A percentile compares a stretch with the other conserved stretches of the same genome.
These are phyloP conservation scores for Tilletia indica DNA, from an alignment of 1,284 basidiomycete genomes.

Conservation along the genomic window DNA sequence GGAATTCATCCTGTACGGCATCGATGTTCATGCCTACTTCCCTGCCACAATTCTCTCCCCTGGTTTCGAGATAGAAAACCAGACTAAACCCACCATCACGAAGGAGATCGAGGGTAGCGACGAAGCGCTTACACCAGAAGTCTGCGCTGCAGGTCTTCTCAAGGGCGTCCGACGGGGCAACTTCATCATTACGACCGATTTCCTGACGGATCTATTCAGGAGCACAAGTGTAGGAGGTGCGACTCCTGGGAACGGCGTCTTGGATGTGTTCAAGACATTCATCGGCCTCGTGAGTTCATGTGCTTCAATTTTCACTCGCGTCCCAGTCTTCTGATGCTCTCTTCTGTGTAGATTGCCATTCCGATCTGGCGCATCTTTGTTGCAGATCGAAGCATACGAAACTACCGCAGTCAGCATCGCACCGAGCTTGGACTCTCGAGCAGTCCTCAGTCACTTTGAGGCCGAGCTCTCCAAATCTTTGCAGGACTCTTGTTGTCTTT, in stretches of 20 bases:
- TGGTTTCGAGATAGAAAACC: conserved; percentile 76
- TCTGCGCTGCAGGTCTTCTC: conserved; percentile 67
- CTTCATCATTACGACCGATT: conserved; percentile 51
- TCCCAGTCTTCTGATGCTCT: neutral
- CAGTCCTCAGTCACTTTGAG: no score
- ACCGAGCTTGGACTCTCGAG: neutral
- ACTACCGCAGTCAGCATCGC: neutral
- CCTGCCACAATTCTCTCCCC: conserved; percentile 81
- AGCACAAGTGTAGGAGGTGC: conserved; percentile 36
- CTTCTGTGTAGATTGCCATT: conserved; percentile 30
- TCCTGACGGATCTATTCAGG: conserved; percentile 45
- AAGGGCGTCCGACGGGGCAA: conserved; percentile 59
- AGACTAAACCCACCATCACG: conserved; percentile 75
- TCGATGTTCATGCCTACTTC: conserved; percentile 80
- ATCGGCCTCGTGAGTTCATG: conserved; percentile 25
- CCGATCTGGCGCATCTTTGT: conserved; percentile 45
- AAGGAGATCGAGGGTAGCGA: conserved; percentile 79
- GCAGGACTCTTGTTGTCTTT: no score
- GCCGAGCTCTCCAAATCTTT: no score
- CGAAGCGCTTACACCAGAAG: conserved; percentile 64
- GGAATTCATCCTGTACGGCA: conserved; percentile 76
- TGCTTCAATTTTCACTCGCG: neutral
- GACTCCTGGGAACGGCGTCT: conserved; percentile 39
- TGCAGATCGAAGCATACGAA: conserved; percentile 28
- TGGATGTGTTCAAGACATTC: conserved; percentile 34